These are phyloP conservation scores for Colletotrichum chrysophilum DNA, from an alignment of 2,329 filamentous ascomycete genomes.

Conservation along the genomic window DNA sequence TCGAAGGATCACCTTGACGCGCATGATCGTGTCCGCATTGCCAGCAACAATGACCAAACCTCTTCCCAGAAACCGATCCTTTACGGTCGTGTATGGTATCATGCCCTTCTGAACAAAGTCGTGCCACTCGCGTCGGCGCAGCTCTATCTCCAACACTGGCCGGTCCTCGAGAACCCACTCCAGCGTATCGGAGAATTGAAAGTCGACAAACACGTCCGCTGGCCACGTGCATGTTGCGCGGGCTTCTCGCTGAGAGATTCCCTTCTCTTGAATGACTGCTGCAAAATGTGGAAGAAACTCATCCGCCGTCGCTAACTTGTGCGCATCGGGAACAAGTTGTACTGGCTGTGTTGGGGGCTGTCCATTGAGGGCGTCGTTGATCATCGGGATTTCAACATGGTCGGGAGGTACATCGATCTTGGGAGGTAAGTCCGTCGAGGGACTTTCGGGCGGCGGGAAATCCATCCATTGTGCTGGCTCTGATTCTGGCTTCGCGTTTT, in stretches of 20 bases:
- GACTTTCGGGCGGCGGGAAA: background rate
- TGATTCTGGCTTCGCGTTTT: background rate
- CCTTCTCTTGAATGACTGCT: background rate
- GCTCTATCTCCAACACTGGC: conserved; percentile 5
- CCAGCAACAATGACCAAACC: conserved; percentile 7
- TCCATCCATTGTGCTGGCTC: background rate
- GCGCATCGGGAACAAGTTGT: background rate
- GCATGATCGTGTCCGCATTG: conserved; percentile 14
- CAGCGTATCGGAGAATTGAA: conserved; percentile 3
- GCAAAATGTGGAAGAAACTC: conserved; percentile 3
- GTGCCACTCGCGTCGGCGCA: conserved; percentile 10
- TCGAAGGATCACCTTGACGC: conserved; percentile 4
- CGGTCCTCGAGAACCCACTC: conserved; percentile 9
- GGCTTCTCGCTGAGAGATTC: background rate
- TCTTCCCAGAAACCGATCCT: background rate
- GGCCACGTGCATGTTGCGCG: conserved; percentile 3
- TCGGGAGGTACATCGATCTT: background rate
- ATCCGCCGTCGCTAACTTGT: background rate
- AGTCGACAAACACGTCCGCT: background rate
- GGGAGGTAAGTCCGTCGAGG: background rate
- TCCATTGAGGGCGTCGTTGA: background rate
- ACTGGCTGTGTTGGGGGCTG: background rate
- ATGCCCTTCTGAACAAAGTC: background rate
- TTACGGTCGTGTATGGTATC: conserved; percentile 2
- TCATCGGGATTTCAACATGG: background rate